Base-by-base conservation (phyloP, 257 asterid genomes). In the Petunia axillaris region DNA sequence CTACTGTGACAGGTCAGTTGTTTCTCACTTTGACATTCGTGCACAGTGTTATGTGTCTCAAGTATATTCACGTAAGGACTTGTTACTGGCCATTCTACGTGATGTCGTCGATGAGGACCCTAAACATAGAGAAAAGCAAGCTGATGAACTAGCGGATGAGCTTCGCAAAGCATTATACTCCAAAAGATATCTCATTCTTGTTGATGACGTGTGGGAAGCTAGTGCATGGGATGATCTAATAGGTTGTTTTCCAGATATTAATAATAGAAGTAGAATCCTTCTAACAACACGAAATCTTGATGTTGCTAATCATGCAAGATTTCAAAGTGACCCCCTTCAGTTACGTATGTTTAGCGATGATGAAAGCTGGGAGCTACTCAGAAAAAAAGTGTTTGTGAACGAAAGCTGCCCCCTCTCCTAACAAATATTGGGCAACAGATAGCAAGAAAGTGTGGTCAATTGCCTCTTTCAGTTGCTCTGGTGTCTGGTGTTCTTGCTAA, bases 401-500 rank as follows among this genome's bases (percentile, higher is more conserved):
- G 53, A 52, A 50, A 50, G 8, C 3, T 73, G 44, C 46, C 78
- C 53, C 14, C 58, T 41, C 60, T 44, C 5, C 35, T 73, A 48
- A n/a, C 0, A 15, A 40, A 16, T 1, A 48, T 73, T 38, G 78
- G 78, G 38, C 50, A 46, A 38, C 14, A 50, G 10, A 9, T 50
- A 9, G 14, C 55, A 50, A n/a, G n/a, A n/a, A n/a, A n/a, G n/a
- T n/a, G n/a, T n/a, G n/a, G n/a, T n/a, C n/a, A n/a, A n/a, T n/a
- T 81, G 0, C 80, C 75, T 15, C 75, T 81, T 58, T n/a, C 80
- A 10, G 25, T 81, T 53, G 70, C 39, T 50, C n/a, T 81, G 25
- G 39, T 75, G 1, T 76, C 81, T 36, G 84, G 84, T 39, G 4
- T 75, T 64, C 81, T 81, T n/a, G 13, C 1, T 4, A 38, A 25